Conservation (phyloP, 768 basidiomycete genomes). For the Leccinum rimulosum region DNA sequence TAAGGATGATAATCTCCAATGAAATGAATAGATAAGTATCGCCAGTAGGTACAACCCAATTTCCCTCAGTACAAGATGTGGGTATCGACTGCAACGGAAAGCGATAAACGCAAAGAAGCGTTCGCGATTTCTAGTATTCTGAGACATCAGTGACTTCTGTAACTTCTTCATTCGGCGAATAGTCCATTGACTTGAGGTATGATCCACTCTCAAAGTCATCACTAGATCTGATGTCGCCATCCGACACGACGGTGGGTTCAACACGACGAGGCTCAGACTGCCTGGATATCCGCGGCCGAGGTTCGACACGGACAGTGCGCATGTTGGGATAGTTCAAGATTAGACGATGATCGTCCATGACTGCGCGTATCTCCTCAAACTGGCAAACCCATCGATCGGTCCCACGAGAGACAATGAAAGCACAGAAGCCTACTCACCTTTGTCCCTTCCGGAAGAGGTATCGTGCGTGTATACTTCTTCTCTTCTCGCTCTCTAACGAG, state of each 20-base stretch:
- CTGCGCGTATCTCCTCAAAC: conserved; percentile 74
- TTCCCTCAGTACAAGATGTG: conserved; percentile 8
- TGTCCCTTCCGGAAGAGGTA: conserved; percentile 73
- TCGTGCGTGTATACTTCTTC: conserved; percentile 61
- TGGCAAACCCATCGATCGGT: conserved; percentile 23
- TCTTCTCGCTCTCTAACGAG: conserved; percentile 63
- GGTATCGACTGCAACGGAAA: conserved; percentile 10
- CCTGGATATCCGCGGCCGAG: conserved; percentile 22
- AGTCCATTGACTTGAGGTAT: conserved; percentile 26
- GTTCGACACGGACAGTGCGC: conserved; percentile 35
- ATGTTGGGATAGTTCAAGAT: conserved; percentile 61
- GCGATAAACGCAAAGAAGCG: not conserved
- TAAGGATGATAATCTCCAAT: conserved; percentile 5
- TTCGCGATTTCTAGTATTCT: conserved; percentile 27
- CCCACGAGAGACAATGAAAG: not conserved
- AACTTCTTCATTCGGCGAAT: conserved; percentile 21
- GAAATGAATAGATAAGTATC: conserved; percentile 23
- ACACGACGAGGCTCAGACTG: conserved; percentile 31
- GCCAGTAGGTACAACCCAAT: conserved; percentile 11
- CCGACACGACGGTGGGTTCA: conserved; percentile 34
- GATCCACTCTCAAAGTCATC: conserved; percentile 27
- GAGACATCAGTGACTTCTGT: conserved; percentile 30
- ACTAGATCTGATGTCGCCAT: conserved; percentile 28
- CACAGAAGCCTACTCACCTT: conserved; percentile 41
- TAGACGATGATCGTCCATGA: conserved; percentile 60